Conservation (phyloP, 176 grass and related monocot genomes). For the Zoysia japonica region DNA sequence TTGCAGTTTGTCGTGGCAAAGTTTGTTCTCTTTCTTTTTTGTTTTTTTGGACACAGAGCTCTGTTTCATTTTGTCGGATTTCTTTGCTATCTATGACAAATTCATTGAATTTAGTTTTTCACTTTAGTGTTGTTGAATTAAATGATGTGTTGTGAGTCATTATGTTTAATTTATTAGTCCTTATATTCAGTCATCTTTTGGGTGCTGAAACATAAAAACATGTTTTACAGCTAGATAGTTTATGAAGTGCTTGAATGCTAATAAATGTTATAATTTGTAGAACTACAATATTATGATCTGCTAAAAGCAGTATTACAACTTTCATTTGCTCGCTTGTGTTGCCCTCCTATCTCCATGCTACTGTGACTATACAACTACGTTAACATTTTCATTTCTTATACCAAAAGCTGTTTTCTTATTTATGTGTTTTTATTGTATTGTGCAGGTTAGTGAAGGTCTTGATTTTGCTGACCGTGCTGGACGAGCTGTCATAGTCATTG, state of each 20-base stretch:
- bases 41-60: background rate
- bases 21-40: conserved; percentile 54
- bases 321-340: background rate
- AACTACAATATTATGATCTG: conserved; percentile 15
- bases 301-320: conserved; percentile 17
- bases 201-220: conserved; percentile 25
- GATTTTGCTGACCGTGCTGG: conserved; percentile 99
- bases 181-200: conserved; percentile 16
- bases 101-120: conserved; percentile 37
- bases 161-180: conserved; percentile 17
- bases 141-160: conserved; percentile 22
- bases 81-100: conserved; percentile 28
- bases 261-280: conserved; percentile 7
- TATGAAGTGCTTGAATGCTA: conserved; percentile 16
- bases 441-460: conserved; percentile 96
- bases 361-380: background rate
- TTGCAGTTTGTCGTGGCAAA: conserved; percentile 98
- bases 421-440: conserved; percentile 38
- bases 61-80: conserved; percentile 42
- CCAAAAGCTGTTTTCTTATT: conserved; percentile 1
- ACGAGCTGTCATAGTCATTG: conserved; percentile 90
- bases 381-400: background rate
- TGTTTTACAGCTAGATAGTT: background rate
- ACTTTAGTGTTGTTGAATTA: conserved; percentile 3
- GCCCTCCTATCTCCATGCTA: background rate